A percentile compares a stretch with the other conserved stretches of the same genome.
Evolutionary conservation across 2,329 filamentous ascomycete genomes (phyloP).

Genomic region (Plenodomus tracheiphilus): DNA sequence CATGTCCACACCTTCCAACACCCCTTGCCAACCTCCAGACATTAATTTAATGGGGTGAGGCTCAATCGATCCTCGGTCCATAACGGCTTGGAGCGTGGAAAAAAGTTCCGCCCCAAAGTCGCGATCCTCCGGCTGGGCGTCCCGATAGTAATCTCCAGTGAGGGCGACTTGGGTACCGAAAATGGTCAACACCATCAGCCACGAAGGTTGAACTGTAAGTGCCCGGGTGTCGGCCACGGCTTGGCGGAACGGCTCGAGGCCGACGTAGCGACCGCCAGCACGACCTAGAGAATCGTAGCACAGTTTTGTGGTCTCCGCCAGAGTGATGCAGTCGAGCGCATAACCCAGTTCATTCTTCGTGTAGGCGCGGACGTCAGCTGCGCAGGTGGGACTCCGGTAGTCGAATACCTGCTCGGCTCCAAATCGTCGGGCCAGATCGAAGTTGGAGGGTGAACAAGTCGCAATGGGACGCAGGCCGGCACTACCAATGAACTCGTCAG

Average conservation of each 20-base stretch:
- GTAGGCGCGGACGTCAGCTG: slow-evolving; percentile 4
- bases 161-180: background rate
- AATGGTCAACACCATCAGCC: slow-evolving; percentile 1
- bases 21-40: too few relatives aligned
- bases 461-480: slow-evolving; percentile 1
- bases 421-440: slow-evolving; percentile 3
- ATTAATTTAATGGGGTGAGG: too few relatives aligned
- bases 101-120: background rate
- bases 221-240: background rate
- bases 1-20: too few relatives aligned
- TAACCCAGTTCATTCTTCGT: slow-evolving; percentile 1
- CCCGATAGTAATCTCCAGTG: background rate
- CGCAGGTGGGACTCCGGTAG: slow-evolving; percentile 7
- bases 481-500: background rate
- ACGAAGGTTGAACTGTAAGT: background rate
- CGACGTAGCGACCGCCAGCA: slow-evolving; percentile 20
- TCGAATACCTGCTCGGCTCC: slow-evolving; percentile 13
- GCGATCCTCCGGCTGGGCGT: background rate
- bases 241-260: slow-evolving; percentile 11
- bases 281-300: slow-evolving; percentile 27
- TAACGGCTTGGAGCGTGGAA: too few relatives aligned
- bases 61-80: too few relatives aligned
- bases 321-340: slow-evolving; percentile 20
- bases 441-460: slow-evolving; percentile 14
- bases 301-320: slow-evolving; percentile 18